Base-by-base conservation (phyloP, 2,329 filamentous ascomycete species). In the Harringtonia aguacate region DNA sequence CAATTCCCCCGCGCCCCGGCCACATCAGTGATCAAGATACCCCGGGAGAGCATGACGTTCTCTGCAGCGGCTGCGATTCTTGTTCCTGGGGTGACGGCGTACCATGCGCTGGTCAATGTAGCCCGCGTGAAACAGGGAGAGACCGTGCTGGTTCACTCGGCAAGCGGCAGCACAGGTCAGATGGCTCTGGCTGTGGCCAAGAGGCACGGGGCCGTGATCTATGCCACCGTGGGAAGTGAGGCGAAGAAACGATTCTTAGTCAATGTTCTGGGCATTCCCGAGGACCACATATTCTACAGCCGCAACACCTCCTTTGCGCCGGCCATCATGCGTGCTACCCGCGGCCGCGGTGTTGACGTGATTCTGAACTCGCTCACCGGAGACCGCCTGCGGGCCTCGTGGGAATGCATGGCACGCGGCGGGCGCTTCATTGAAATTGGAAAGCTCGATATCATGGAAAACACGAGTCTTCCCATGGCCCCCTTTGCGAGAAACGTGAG, bases 401-500 rank as follows among this genome's bases (percentile, higher is more conserved):
- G 63, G 65, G 56, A 58, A 4, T 68, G 64, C 44, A 53, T 74
- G 14, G 63, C 62, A 31, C 56, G 55, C 8, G 68, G 67, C 21
- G 48, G 48, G 27, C 39, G 39, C 20, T 43, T 49, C 9, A 29
- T 49, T 20, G 48, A 49, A 21, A 46, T 49, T 29, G 47, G 47
- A 22, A 33, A 38, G 22, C 35, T 27, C 13, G 47, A 49, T 9
- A 22, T 31, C 1, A 7, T 10, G 7, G 15, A 18, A 30, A 44
- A 40, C 27, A 17, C 29, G 15, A 13, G 38, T 8, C 30, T 45
- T n/a, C 37, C 31, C 18, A 41, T 46, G 41, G n/a, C 29, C 15
- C 64, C 65, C n/a, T 66, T 70, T 38, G 59, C 12, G 24, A 60
- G 58, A 46, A 71, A 70, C 48, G 62, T 62, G 18, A 67, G 62